Evolutionary conservation across 805 yeast genomes (phyloP), one percentile per base, ranked within the genome.

Genomic region (Zygosaccharomyces gambellarensis): DNA sequence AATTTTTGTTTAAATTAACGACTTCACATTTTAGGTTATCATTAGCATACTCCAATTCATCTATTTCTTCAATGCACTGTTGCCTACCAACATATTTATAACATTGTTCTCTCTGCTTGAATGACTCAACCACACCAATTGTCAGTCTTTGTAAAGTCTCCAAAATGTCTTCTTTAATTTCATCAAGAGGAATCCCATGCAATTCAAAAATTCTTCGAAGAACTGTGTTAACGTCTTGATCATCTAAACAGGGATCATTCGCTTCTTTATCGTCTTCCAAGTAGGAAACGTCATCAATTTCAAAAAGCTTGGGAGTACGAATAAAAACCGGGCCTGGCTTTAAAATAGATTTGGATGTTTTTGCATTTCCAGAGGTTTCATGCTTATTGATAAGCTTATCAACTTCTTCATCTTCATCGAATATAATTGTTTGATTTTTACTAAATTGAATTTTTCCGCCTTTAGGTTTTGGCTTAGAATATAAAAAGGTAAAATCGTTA

Each of bases 1-100:
- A 19, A 17, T 25, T 30, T 19, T 42, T 42, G 27, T 29, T 42
- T 8, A 42, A 21, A 30, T 8, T 30, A 9, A 23, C 14, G 1
- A 42, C 29, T 17, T 42, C 45, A 30, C 45, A 29, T 30, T 30
- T 42, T 19, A 42, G 27, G 19, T 21, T 42, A 19, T 30, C 45
- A 21, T 42, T 42, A 8, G 21, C n/a, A 30, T 29, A 30, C 17
- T 42, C 36, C 10, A 42, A 21, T 22, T 42, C 36, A 30, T 42
- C 36, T 5, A 42, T 19, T 11, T 42, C 45, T 25, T 42, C 45
- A 10, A 30, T 42, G 6, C 45, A 21, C 17, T 42, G 38, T 6
- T 30, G 32, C 19, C 45, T 42, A 4, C 45, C 45, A 25, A 42
- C 45, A 17, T 30, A 42, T 21, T 42, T 42, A 19, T 42, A 42